A percentile compares a stretch with the other conserved stretches of the same genome.
These are phyloP conservation scores for Xanthoconium purpureum DNA, from an alignment of 768 basidiomycete species.

Conservation along the genomic window DNA sequence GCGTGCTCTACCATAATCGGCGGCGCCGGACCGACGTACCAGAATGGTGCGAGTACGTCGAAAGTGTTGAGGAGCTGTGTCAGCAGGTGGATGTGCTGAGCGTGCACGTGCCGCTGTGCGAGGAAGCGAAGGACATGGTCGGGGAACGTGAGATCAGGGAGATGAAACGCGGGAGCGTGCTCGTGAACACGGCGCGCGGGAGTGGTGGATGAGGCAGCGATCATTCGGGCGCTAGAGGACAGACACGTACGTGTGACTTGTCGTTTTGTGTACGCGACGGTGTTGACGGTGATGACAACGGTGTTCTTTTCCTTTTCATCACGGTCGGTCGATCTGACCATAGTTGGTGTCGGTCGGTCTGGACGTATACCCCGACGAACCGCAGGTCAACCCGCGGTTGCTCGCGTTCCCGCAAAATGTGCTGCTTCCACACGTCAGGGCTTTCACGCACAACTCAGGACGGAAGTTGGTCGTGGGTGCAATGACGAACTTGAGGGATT, in stretches of 20 bases:
- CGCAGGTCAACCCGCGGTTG: slow-evolving; percentile 71
- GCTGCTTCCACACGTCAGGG: slow-evolving; percentile 89
- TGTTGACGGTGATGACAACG: background rate
- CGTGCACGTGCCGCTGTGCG: slow-evolving; percentile 76
- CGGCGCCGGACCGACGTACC: slow-evolving; percentile 55
- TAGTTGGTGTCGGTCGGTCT: slow-evolving; percentile 53
- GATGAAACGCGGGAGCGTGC: slow-evolving; percentile 73
- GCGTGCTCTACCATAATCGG: slow-evolving; percentile 77
- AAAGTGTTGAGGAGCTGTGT: slow-evolving; percentile 60
- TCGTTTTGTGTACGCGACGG: background rate
- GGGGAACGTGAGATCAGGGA: slow-evolving; percentile 71
- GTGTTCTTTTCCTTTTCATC: too few relatives aligned
- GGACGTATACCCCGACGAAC: slow-evolving; percentile 86
- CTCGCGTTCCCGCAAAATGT: slow-evolving; percentile 78
- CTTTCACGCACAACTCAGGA: slow-evolving; percentile 76
- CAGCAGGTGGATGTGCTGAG: slow-evolving; percentile 77
- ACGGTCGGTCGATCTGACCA: too few relatives aligned
- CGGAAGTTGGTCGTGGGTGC: slow-evolving; percentile 81
- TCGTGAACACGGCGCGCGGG: slow-evolving; percentile 89
- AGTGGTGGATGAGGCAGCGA: slow-evolving; percentile 81
- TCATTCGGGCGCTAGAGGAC: slow-evolving; percentile 83
- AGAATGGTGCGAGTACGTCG: slow-evolving; percentile 75
- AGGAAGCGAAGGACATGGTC: slow-evolving; percentile 69
- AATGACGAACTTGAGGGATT: slow-evolving; percentile 71
- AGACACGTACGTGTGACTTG: slow-evolving; percentile 65